Base-by-base conservation (phyloP, 345 rosid genomes). In the Capsella bursapastoris region DNA sequence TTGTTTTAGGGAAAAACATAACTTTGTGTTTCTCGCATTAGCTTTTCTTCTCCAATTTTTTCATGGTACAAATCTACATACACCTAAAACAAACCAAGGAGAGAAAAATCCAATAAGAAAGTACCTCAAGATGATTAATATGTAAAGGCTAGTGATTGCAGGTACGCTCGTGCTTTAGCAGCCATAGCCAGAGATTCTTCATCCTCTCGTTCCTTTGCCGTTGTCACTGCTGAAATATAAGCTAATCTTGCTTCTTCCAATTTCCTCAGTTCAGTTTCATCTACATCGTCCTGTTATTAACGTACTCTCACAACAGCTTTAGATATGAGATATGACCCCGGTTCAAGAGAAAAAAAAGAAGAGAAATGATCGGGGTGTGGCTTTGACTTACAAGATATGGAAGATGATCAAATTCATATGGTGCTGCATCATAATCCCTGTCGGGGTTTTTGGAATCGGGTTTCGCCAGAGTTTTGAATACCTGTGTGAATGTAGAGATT, bases 201-300 rank as follows among this genome's bases (percentile, higher is more conserved):
- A 68, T 92, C 97, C 84, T 83, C 90, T 73, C 74, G 84, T 76
- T 92, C 89, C 79, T 86, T 90, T 49, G 89, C 92, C 2, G 78
- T 70, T 14, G 82, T 86, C 81, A 90, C 81, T 15, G 99, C 97
- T 61, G 83, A 81, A 64, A 84, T 47, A 67, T 92, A 95, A 9
- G 92, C 90, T 79, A 79, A 56, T 72, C 90, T 85, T 41, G 96
- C 98, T 80, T 89, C 92, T 84, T 95, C 97, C 88, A 92, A 83
- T 75, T 84, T 77, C 71, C 77, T 82, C 77, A 80, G 76, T 45
- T 83, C 89, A n/a, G 44, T 44, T 18, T 77, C 85, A 68, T 78
- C 81, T 44, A 78, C 74, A 68, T 78, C 82, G 59, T 85, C 96
- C 99, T 96, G 76, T 35, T 51, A 41, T 66, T 3, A 1, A 37